Evolutionary conservation across 1,284 basidiomycete genomes (phyloP).

Genomic region (Pascua guehoae): DNA sequence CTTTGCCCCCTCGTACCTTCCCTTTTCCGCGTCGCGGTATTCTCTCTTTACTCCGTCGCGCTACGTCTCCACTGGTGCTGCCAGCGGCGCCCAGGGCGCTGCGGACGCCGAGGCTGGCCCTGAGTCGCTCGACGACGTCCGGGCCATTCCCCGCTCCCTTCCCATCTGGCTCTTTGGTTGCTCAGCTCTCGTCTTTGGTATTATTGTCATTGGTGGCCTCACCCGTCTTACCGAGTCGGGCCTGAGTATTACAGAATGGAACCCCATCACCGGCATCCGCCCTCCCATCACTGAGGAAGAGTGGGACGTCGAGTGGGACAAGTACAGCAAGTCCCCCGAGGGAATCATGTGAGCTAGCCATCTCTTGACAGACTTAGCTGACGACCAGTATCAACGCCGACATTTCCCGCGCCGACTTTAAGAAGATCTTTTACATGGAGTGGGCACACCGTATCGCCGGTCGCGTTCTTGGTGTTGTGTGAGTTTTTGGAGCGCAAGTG

Average conservation of each 20-base stretch:
- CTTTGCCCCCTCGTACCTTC: constrained; percentile 16
- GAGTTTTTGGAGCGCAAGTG: constrained; percentile 18
- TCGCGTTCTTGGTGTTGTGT: constrained; percentile 72
- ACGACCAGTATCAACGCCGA: constrained; percentile 72
- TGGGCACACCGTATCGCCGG: constrained; percentile 95
- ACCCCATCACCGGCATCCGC: constrained; percentile 82
- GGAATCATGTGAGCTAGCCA: constrained; percentile 74
- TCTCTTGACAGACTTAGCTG: background rate
- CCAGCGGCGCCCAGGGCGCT: background rate
- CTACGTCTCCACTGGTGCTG: background rate
- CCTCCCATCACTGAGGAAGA: constrained; percentile 73
- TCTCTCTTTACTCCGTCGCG: background rate
- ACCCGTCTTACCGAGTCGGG: constrained; percentile 97
- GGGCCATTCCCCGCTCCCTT: constrained; percentile 67
- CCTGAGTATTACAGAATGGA: constrained; percentile 97
- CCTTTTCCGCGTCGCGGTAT: constrained; percentile 3
- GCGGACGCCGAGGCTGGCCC: background rate
- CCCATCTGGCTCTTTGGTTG: constrained; percentile 74
- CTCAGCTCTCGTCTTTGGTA: constrained; percentile 78
- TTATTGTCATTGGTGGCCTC: constrained; percentile 93
- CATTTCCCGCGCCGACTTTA: constrained; percentile 86
- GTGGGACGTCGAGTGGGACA: constrained; percentile 89
- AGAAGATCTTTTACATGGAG: constrained; percentile 97
- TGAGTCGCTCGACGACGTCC: constrained; percentile 50
- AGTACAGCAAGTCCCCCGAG: constrained; percentile 94